A percentile compares a stretch with the other conserved stretches of the same genome.
These are phyloP conservation scores for Leucosporidium scottii DNA, from an alignment of 768 basidiomycete species.

Conservation along the genomic window DNA sequence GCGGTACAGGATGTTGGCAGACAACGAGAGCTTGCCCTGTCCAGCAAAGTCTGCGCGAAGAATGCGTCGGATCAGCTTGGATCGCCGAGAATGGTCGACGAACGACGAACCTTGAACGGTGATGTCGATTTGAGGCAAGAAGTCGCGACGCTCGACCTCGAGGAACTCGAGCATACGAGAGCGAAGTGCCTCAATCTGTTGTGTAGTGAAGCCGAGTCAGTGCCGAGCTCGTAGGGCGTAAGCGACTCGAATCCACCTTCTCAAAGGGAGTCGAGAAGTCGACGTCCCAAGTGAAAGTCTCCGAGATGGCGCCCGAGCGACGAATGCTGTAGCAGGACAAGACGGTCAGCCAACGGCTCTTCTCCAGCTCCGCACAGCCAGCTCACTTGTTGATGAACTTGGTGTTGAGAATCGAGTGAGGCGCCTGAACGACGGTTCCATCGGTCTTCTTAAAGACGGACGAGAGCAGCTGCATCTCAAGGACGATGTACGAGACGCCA, in stretches of 20 bases:
- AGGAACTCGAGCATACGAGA: slow-evolving; percentile 74
- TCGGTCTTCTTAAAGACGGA: slow-evolving; percentile 59
- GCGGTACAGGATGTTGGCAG: slow-evolving; percentile 81
- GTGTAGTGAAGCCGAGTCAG: background rate
- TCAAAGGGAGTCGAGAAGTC: slow-evolving; percentile 70
- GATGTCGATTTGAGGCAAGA: slow-evolving; percentile 66
- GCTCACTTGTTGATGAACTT: slow-evolving; percentile 42
- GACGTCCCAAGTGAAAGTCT: slow-evolving; percentile 75
- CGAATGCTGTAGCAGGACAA: slow-evolving; percentile 30
- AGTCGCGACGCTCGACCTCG: slow-evolving; percentile 64
- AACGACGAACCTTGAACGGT: slow-evolving; percentile 10
- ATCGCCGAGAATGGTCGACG: background rate
- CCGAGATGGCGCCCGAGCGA: slow-evolving; percentile 58
- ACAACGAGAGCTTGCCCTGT: slow-evolving; percentile 67
- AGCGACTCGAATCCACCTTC: slow-evolving; percentile 40
- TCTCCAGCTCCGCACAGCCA: background rate
- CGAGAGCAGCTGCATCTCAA: slow-evolving; percentile 76
- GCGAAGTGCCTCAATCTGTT: slow-evolving; percentile 59
- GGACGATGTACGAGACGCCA: slow-evolving; percentile 60
- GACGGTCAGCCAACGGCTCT: background rate
- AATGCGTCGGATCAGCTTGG: background rate
- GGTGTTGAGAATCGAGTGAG: slow-evolving; percentile 57
- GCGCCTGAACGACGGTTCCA: slow-evolving; percentile 61
- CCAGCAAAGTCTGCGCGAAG: slow-evolving; percentile 31
- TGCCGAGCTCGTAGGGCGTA: background rate